phyloP scores from a whole-genome alignment of 2,329 filamentous ascomycete species.

The Fusarium pilosicola region DNA sequence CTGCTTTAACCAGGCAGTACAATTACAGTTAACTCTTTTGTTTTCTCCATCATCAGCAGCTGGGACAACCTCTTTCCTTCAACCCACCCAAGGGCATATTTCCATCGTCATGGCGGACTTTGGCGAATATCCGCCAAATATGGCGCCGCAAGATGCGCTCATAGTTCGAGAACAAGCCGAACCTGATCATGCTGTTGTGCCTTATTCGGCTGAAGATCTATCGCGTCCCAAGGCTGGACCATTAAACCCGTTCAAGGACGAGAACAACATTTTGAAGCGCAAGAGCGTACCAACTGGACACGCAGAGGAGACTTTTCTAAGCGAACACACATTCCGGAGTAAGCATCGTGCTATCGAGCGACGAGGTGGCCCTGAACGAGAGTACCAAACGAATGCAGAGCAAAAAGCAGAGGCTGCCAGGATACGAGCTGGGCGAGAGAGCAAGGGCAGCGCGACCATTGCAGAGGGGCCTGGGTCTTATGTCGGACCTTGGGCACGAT shows the following conservation, averaged over 20 bases:
- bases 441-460: constrained; percentile 83
- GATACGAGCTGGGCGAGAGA: constrained; percentile 80
- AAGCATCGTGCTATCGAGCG: constrained; percentile 87
- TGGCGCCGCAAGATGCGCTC: constrained; percentile 71
- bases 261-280: constrained; percentile 70
- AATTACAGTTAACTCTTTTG: neutral
- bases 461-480: constrained; percentile 90
- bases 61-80: neutral
- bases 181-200: constrained; percentile 68
- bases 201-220: constrained; percentile 78
- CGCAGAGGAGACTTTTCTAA: constrained; percentile 88
- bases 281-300: constrained; percentile 87
- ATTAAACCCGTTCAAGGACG: constrained; percentile 77
- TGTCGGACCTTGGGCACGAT: constrained; percentile 93
- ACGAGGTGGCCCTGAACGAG: constrained; percentile 65
- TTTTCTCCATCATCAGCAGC: neutral
- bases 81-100: neutral
- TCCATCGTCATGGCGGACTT: constrained; percentile 65
- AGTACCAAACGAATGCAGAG: constrained; percentile 63
- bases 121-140: constrained; percentile 72
- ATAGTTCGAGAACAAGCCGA: constrained; percentile 65
- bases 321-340: constrained; percentile 87
- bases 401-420: constrained; percentile 77
- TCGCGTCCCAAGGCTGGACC: constrained; percentile 74
- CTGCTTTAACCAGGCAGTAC: neutral